Conservation (phyloP, 2,329 filamentous ascomycete genomes). For the Phaeosphaeria sp. region DNA sequence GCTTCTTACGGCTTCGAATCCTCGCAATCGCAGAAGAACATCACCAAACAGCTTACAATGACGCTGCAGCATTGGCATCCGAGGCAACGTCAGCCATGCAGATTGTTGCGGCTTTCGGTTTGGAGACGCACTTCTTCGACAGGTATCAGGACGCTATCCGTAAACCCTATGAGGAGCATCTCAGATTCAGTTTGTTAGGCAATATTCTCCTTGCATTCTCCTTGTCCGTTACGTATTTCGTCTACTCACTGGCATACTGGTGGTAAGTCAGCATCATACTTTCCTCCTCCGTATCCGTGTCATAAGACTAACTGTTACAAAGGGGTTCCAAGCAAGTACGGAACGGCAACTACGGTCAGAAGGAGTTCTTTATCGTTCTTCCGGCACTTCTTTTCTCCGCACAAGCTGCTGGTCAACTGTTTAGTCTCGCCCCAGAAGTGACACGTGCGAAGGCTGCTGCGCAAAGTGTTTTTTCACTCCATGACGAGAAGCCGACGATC, state of each 20-base stretch:
- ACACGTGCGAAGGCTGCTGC: constrained; percentile 54
- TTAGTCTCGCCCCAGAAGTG: constrained; percentile 55
- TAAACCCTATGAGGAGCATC: constrained; percentile 49
- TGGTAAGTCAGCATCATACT: constrained; percentile 38
- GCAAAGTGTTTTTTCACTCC: constrained; percentile 52
- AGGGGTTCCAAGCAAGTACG: constrained; percentile 53
- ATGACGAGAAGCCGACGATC: constrained; percentile 51
- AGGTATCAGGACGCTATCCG: constrained; percentile 48
- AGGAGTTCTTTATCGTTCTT: constrained; percentile 55
- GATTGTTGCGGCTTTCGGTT: constrained; percentile 59
- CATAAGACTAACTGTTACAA: constrained; percentile 1
- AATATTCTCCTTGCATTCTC: constrained; percentile 55
- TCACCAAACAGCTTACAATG: constrained; percentile 69
- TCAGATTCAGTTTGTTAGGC: constrained; percentile 49
- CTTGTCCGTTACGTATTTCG: constrained; percentile 55
- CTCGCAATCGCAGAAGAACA: constrained; percentile 66
- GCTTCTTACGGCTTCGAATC: constrained; percentile 56
- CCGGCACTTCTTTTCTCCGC: constrained; percentile 56
- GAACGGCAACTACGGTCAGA: constrained; percentile 50
- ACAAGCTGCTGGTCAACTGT: constrained; percentile 55
- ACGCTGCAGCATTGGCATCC: constrained; percentile 69
- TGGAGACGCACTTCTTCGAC: constrained; percentile 49
- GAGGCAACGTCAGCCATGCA: constrained; percentile 72
- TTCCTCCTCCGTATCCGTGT: constrained; percentile 11
- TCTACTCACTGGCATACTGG: constrained; percentile 59